Percentiles rank a stretch among this genome's conserved stretches.
Conservation (phyloP, 768 basidiomycete genomes). For the Mrakia frigida region DNA sequence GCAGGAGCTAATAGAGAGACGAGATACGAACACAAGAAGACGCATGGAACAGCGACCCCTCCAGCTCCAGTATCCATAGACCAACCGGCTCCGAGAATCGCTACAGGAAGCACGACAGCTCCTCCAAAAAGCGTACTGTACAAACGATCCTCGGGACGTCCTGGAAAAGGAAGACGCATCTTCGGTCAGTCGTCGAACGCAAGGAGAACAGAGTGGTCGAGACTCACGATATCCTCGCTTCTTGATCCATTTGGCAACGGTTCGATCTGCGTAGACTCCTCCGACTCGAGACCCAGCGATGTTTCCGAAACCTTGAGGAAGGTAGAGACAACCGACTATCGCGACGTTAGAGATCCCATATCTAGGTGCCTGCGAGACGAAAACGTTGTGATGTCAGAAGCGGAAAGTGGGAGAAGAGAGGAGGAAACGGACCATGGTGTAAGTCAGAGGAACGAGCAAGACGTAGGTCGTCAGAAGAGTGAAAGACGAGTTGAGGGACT, state of each 20-base stretch:
- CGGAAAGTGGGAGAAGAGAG: neutral
- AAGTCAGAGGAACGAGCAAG: conserved; percentile 38
- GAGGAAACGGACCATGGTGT: neutral
- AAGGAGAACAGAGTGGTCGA: neutral
- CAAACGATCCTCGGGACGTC: conserved; percentile 44
- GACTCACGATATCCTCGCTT: conserved; percentile 39
- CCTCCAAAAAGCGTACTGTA: conserved; percentile 39
- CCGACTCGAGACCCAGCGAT: conserved; percentile 41
- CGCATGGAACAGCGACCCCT: conserved; percentile 39
- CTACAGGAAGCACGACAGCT: conserved; percentile 39
- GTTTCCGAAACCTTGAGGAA: conserved; percentile 44
- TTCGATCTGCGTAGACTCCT: conserved; percentile 41
- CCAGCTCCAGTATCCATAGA: conserved; percentile 34
- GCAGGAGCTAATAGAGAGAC: neutral
- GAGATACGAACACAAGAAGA: conserved; percentile 34
- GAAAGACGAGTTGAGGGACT: conserved; percentile 39
- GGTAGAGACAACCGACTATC: conserved; percentile 44
- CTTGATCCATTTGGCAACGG: conserved; percentile 39
- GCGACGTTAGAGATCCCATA: conserved; percentile 45
- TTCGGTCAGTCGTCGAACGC: neutral
- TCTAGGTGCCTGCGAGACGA: conserved; percentile 29
- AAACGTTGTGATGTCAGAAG: neutral
- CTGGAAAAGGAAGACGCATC: neutral
- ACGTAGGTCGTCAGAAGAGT: conserved; percentile 40
- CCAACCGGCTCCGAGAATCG: conserved; percentile 34